These are phyloP conservation scores for Canavalia gladiata DNA, from an alignment of 306 rosid genomes.

Conservation along the genomic window DNA sequence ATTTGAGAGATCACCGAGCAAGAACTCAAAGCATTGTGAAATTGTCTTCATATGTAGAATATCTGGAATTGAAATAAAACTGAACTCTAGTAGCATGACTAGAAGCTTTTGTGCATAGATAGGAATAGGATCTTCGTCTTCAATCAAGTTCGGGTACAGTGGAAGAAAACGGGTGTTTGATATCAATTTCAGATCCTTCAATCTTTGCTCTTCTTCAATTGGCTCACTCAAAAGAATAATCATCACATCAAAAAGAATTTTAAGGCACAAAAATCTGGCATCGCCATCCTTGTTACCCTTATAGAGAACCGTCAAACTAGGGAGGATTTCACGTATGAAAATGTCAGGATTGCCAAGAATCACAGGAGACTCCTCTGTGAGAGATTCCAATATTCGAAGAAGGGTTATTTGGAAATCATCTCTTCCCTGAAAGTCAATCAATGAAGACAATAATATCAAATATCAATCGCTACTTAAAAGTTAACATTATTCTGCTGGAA, in stretches of 20 bases:
- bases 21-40: constrained; percentile 96
- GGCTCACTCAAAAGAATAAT: constrained; percentile 80
- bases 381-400: constrained; percentile 86
- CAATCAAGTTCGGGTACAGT: constrained; percentile 88
- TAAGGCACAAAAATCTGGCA: constrained; percentile 96
- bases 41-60: constrained; percentile 86
- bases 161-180: constrained; percentile 86
- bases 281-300: constrained; percentile 97
- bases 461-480: constrained; percentile 31
- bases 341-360: constrained; percentile 76
- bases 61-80: constrained; percentile 79
- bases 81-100: constrained; percentile 90
- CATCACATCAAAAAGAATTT: constrained; percentile 87
- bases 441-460: constrained; percentile 46
- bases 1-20: constrained; percentile 93
- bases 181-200: constrained; percentile 71
- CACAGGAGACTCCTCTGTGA: constrained; percentile 76
- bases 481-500: constrained; percentile 21
- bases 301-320: constrained; percentile 89
- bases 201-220: constrained; percentile 71
- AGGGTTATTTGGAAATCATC: constrained; percentile 97
- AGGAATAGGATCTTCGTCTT: constrained; percentile 97
- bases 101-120: constrained; percentile 96
- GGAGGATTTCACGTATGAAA: constrained; percentile 83
- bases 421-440: constrained; percentile 82